A percentile compares a stretch with the other conserved stretches of the same genome.
Evolutionary conservation across 2,329 filamentous ascomycete genomes (phyloP).

Genomic region (Colletotrichum sp.): DNA sequence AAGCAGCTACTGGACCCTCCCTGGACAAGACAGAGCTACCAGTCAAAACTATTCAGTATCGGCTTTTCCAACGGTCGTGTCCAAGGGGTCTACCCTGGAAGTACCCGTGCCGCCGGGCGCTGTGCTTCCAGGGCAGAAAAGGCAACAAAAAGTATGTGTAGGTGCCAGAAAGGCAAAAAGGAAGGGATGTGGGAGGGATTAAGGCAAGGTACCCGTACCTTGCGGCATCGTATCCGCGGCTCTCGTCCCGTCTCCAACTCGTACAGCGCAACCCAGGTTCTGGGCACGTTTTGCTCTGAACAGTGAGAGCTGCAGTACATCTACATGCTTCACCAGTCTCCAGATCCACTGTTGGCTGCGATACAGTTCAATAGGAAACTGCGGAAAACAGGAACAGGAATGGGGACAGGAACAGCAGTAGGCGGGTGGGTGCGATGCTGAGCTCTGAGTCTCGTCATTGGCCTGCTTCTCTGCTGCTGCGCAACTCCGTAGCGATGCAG

Average conservation of each 20-base stretch:
- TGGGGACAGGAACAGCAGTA: neutral
- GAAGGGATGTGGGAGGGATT: slow-evolving; percentile 4
- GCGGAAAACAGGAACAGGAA: neutral
- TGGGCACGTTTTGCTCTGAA: neutral
- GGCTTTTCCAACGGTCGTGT: neutral
- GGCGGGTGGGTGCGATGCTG: neutral
- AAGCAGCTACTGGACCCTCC: neutral
- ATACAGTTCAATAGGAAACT: neutral
- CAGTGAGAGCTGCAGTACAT: neutral
- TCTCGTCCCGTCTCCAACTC: neutral
- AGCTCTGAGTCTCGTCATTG: neutral
- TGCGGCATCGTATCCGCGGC: slow-evolving; percentile 1
- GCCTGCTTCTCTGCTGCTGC: neutral
- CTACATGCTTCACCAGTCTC: neutral
- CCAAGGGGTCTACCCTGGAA: neutral
- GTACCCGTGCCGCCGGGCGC: neutral
- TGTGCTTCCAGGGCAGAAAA: neutral
- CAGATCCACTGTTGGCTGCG: neutral
- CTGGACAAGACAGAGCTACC: neutral
- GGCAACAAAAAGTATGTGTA: neutral
- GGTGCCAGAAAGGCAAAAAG: neutral
- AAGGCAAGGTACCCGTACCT: slow-evolving; percentile 6
- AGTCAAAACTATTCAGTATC: neutral
- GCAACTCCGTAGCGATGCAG: neutral
- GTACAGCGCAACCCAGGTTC: neutral